Evolutionary conservation across 257 asterid genomes (phyloP).

Genomic region (Solanum sejunctum): DNA sequence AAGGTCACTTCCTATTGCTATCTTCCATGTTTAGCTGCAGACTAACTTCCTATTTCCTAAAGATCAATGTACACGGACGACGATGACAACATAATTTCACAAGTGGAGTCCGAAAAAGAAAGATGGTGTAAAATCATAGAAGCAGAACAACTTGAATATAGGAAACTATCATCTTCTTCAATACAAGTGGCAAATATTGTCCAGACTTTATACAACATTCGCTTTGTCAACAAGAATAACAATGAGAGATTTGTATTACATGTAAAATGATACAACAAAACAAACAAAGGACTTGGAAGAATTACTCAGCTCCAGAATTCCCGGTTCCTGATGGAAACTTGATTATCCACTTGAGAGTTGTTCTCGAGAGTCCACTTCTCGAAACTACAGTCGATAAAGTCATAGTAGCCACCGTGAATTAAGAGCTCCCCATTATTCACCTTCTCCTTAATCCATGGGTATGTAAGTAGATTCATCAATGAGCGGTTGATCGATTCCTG

Average conservation of each 20-base stretch:
- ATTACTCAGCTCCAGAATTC: slow-evolving; percentile 64
- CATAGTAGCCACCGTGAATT: slow-evolving; percentile 92
- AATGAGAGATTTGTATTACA: background rate
- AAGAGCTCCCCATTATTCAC: slow-evolving; percentile 47
- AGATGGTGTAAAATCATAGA: background rate
- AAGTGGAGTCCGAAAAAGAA: background rate
- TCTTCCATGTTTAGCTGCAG: background rate
- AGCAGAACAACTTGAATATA: background rate
- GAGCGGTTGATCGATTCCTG: slow-evolving; percentile 87
- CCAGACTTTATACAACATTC: background rate
- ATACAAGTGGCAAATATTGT: background rate
- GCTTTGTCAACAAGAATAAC: background rate
- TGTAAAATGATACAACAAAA: background rate
- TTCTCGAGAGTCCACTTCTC: slow-evolving; percentile 84
- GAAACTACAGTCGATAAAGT: slow-evolving; percentile 70
- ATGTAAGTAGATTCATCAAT: slow-evolving; percentile 62
- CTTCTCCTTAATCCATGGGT: slow-evolving; percentile 77
- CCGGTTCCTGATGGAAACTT: slow-evolving; percentile 34
- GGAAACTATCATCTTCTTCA: background rate
- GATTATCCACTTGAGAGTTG: slow-evolving; percentile 15
- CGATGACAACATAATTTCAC: background rate
- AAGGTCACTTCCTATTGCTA: background rate
- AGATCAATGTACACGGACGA: background rate
- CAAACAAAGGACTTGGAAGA: background rate
- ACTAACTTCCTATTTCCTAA: background rate